Conservation (phyloP, 352 stramenopile species). For the Globisporangium carolinianum region DNA sequence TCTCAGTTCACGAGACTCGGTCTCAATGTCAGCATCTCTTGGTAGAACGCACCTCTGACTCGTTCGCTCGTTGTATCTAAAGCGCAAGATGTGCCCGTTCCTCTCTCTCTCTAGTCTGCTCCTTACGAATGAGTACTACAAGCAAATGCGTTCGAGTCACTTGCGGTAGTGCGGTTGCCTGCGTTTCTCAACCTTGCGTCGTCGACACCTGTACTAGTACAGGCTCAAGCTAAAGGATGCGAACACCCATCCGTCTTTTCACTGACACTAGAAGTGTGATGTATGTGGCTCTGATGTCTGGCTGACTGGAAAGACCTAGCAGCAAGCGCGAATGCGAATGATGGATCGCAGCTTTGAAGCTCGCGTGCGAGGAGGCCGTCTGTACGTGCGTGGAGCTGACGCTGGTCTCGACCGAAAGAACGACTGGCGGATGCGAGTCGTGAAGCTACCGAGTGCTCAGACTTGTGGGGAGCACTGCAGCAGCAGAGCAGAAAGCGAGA, state of each 20-base stretch:
- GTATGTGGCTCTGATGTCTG: not conserved
- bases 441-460: too few relatives aligned
- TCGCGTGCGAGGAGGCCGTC: not conserved
- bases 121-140: too few relatives aligned
- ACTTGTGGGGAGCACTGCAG: too few relatives aligned
- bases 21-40: not conserved
- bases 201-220: too few relatives aligned
- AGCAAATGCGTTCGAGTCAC: too few relatives aligned
- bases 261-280: not conserved
- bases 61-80: too few relatives aligned
- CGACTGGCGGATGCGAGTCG: not conserved
- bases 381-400: not conserved
- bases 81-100: too few relatives aligned
- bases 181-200: too few relatives aligned
- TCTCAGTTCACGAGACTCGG: not conserved
- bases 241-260: not conserved
- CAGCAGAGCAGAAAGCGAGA: too few relatives aligned
- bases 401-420: slow-evolving; percentile 61
- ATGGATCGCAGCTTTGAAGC: not conserved
- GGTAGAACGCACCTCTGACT: too few relatives aligned
- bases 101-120: too few relatives aligned
- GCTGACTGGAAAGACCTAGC: too few relatives aligned
- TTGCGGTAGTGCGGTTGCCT: not conserved
- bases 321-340: not conserved
- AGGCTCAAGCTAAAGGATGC: not conserved